phyloP scores from a whole-genome alignment of 805 yeast species.

The Suhomyces pyralidae region DNA sequence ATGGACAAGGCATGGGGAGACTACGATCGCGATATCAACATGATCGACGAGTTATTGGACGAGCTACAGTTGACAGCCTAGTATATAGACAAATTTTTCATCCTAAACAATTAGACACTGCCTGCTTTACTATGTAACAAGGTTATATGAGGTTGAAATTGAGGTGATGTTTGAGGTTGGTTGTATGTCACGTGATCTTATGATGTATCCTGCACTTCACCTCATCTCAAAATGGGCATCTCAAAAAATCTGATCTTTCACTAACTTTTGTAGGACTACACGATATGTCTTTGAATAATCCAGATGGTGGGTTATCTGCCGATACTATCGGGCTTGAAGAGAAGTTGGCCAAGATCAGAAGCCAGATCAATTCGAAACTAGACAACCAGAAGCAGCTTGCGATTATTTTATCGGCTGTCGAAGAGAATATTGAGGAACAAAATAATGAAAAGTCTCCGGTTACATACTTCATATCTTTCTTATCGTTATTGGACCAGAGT shows the following conservation, averaged over 20 bases:
- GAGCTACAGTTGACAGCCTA: constrained; percentile 30
- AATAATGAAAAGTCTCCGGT: constrained; percentile 62
- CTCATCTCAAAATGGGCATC: constrained; percentile 1
- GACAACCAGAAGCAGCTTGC: constrained; percentile 87
- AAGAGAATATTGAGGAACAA: constrained; percentile 76
- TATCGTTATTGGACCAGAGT: constrained; percentile 78
- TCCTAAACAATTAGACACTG: not conserved
- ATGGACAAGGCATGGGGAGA: constrained; percentile 14
- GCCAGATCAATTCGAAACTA: constrained; percentile 72
- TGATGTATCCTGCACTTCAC: not conserved
- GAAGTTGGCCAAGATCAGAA: constrained; percentile 63
- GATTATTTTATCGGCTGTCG: constrained; percentile 80
- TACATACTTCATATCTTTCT: constrained; percentile 80
- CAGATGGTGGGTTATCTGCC: constrained; percentile 36
- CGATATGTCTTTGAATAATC: constrained; percentile 19
- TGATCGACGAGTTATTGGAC: constrained; percentile 27
- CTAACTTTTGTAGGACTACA: not conserved
- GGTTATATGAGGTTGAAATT: too few relatives aligned
- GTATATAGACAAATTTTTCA: not conserved
- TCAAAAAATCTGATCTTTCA: not conserved
- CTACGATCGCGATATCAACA: constrained; percentile 26
- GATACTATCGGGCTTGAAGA: constrained; percentile 54
- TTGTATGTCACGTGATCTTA: too few relatives aligned
- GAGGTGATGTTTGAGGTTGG: too few relatives aligned
- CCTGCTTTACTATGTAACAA: too few relatives aligned